Evolutionary conservation across 805 yeast species (phyloP), one percentile per base, ranked within the genome.

Genomic region (Candida pseudofarinosa): DNA sequence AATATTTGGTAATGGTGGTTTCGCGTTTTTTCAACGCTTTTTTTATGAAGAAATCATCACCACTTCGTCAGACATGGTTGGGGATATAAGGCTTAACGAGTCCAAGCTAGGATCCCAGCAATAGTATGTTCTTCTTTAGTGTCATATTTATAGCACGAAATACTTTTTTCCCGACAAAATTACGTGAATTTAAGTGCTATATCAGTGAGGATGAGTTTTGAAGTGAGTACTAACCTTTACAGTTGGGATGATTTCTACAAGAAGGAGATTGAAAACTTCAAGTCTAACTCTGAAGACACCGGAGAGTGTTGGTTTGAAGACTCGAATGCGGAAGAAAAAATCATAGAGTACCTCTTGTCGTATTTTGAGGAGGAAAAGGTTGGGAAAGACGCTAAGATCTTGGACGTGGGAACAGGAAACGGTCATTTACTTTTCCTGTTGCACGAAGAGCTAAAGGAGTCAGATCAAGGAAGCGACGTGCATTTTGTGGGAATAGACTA

Each of bases 291-390:
- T 14, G 74, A 83, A 15, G 97, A 93, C 59, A 82, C 89, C 0
- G 99, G 99, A 1, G 98, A 93, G 62, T 79, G 90, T 60, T 93
- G 99, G 99, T 93, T 93, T 62, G 81, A 85, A 51, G 99, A 93
- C 55, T 83, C 86, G n/a, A 89, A 85, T 55, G 98, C 99, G 0
- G 98, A 91, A 57, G 74, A 72, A 45, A 84, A 81, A 57, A 84
- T 93, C 80, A 73, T 85, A 23, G 28, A 23, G 10, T 23, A 23
- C 28, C 28, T 23, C 10, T 23, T 10, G 28, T 7, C 6, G 10
- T 23, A 23, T 23, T 23, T 23, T 10, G 28, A 23, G 10, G 28
- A 23, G 28, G 10, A 10, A 23, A 23, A 23, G 10, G 28, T 10
- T 7, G 28, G 56, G 1, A n/a, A n/a, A 8, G 17, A 7, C 13